Evolutionary conservation across 1,284 basidiomycete species (phyloP), one percentile per base, ranked within the genome.

Genomic region (Xerocomus amazonicus): DNA sequence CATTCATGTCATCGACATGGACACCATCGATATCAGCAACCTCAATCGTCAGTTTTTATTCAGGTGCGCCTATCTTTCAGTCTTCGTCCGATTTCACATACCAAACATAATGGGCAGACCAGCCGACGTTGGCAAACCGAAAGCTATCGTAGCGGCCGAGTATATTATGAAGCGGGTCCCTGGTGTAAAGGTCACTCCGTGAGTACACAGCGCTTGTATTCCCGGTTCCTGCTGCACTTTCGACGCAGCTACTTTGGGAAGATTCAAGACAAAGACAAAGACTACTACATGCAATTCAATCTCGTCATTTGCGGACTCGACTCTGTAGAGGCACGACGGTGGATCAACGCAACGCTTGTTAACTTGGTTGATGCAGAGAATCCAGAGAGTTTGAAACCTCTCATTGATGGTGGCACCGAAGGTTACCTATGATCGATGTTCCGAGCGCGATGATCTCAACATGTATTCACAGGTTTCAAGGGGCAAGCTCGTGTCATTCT

Each of bases 1-100:
- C 64, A 97, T 99, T 55, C 92, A 99, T 74, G 94, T 99, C 58
- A 99, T 99, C 66, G 97, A 99, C 75, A 99, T 99, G 96, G 97
- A 99, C 75, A 98, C 96, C 5, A 99, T 99, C 68, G 97, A 99
- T 70, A 92, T 99, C 61, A 97, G 93, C 62, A 99, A 99, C 66
- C 78, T 99, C 59, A 99, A 99, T 71, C 82, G 97, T 40, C 97
- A 99, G 70, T 99, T 99, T 69, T 76, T 99, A 39, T 99, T 99
- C 75, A 81, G 96, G 94, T 92, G 58, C 47, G 77, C 23, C 4
- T 50, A n/a, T 48, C 44, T 35, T n/a, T 28, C 16, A n/a, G 3
- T n/a, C 39, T 39, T 14, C 3, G 17, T 40, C 13, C 32, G 37
- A 41, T 3, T 17, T 17, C n/a, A 33, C 19, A 26, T 40, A 26